Evolutionary conservation across 768 basidiomycete genomes (phyloP).

Genomic region (Tulasnella sp.): DNA sequence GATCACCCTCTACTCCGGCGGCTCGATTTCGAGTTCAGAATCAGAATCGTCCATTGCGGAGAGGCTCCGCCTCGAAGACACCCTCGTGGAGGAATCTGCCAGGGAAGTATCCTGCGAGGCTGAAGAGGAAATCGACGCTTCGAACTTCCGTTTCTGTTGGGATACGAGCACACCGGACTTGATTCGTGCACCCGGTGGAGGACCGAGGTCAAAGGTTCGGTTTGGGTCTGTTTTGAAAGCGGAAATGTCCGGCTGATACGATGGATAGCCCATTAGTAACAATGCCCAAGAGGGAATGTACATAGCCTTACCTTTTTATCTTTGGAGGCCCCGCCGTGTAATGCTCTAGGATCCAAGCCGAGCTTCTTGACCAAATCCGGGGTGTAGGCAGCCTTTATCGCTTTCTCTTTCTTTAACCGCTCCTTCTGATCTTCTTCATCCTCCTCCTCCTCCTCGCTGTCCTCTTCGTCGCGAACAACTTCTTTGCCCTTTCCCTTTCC

Average conservation of each 20-base stretch:
- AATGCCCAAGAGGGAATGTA: conserved; percentile 15
- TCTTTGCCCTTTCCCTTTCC: background rate
- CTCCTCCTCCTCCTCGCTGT: conserved; percentile 50
- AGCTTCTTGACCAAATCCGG: conserved; percentile 52
- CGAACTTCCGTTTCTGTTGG: conserved; percentile 23
- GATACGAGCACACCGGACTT: conserved; percentile 45
- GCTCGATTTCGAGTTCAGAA: conserved; percentile 17
- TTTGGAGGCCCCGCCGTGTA: conserved; percentile 29
- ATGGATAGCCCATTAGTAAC: conserved; percentile 26
- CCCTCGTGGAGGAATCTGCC: background rate
- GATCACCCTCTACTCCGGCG: background rate
- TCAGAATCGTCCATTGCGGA: conserved; percentile 11
- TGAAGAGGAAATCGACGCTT: background rate
- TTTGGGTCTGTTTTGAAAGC: background rate
- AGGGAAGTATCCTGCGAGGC: background rate
- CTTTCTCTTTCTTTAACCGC: conserved; percentile 23
- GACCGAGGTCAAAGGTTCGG: conserved; percentile 42
- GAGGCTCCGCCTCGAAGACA: background rate
- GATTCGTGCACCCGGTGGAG: conserved; percentile 49
- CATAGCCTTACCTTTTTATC: conserved; percentile 24
- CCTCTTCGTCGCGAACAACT: conserved; percentile 56
- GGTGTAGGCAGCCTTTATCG: conserved; percentile 41
- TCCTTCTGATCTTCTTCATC: conserved; percentile 32
- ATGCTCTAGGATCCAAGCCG: conserved; percentile 68
- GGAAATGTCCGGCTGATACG: background rate